These are phyloP conservation scores for Arabis alpina DNA, from an alignment of 345 rosid genomes.

Conservation along the genomic window DNA sequence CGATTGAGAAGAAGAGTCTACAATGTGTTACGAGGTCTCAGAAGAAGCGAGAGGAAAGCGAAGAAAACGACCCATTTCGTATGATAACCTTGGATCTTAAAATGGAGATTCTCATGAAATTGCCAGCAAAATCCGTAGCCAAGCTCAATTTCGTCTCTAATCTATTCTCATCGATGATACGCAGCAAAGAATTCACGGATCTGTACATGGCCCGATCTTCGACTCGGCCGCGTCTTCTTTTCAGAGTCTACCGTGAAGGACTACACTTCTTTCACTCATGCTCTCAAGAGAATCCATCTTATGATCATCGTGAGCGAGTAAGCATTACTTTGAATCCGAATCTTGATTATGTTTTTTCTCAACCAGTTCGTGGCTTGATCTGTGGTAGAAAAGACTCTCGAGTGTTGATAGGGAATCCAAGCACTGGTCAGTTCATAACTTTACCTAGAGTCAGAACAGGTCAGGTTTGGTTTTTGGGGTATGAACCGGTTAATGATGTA, in stretches of 20 bases:
- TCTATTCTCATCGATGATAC: not conserved
- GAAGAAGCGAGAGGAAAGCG: too few species aligned
- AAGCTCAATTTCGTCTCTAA: not conserved
- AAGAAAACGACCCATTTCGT: not conserved
- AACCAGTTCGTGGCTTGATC: constrained; percentile 7
- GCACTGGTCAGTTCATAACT: not conserved
- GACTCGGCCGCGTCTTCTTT: constrained; percentile 7
- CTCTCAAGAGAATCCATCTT: constrained; percentile 14
- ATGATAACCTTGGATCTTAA: not conserved
- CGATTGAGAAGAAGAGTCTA: not conserved
- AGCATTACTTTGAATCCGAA: not conserved
- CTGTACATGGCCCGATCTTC: not conserved
- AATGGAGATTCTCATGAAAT: not conserved
- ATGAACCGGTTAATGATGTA: constrained; percentile 1
- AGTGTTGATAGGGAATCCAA: constrained; percentile 4
- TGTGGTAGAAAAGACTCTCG: not conserved
- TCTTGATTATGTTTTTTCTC: not conserved
- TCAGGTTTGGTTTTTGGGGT: not conserved
- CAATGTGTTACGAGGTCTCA: too few species aligned
- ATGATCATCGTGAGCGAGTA: not conserved
- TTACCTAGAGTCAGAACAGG: not conserved
- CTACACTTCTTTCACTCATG: not conserved
- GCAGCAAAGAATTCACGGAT: not conserved
- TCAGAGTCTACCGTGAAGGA: not conserved
- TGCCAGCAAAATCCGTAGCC: not conserved